A percentile compares a stretch with the other conserved stretches of the same genome.
These are phyloP conservation scores for Candida hungchunana DNA, from an alignment of 805 yeast species.

Conservation along the genomic window DNA sequence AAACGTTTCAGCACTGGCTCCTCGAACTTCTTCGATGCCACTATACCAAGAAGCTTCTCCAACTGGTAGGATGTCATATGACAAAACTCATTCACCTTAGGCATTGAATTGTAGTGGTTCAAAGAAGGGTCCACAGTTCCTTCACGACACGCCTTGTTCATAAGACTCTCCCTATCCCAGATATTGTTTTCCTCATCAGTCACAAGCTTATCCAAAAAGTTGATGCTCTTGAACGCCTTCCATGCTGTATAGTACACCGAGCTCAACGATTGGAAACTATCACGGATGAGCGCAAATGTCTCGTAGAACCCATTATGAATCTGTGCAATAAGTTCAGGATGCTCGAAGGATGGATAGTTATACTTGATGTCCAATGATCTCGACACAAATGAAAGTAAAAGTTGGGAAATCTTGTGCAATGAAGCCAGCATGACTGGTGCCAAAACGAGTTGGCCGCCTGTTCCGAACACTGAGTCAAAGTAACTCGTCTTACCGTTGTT, in stretches of 20 bases:
- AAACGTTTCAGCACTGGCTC: constrained; percentile 14
- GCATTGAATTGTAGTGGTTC: constrained; percentile 23
- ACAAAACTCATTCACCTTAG: constrained; percentile 23
- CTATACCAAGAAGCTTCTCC: constrained; percentile 15
- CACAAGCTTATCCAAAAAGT: constrained; percentile 35
- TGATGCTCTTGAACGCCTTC: constrained; percentile 52
- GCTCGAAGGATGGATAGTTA: constrained; percentile 14
- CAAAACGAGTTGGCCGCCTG: constrained; percentile 22
- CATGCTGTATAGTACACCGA: constrained; percentile 61
- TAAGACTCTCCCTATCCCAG: constrained; percentile 22
- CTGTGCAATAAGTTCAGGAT: constrained; percentile 11
- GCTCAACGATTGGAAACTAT: constrained; percentile 40
- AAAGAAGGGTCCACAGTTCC: constrained; percentile 8
- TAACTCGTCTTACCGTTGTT: constrained; percentile 24
- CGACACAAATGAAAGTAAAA: constrained; percentile 16
- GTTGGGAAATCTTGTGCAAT: constrained; percentile 22
- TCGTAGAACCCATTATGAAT: constrained; percentile 23
- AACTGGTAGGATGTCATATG: constrained; percentile 21
- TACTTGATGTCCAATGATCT: constrained; percentile 29
- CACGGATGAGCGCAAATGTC: constrained; percentile 29
- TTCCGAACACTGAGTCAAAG: constrained; percentile 25
- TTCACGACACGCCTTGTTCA: constrained; percentile 20
- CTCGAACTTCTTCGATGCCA: constrained; percentile 15
- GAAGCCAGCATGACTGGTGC: constrained; percentile 19
- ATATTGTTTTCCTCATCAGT: constrained; percentile 28